Evolutionary conservation across 1,139 yeast genomes (phyloP).

Genomic region (Hemisphaericaspora xylanilytica): DNA sequence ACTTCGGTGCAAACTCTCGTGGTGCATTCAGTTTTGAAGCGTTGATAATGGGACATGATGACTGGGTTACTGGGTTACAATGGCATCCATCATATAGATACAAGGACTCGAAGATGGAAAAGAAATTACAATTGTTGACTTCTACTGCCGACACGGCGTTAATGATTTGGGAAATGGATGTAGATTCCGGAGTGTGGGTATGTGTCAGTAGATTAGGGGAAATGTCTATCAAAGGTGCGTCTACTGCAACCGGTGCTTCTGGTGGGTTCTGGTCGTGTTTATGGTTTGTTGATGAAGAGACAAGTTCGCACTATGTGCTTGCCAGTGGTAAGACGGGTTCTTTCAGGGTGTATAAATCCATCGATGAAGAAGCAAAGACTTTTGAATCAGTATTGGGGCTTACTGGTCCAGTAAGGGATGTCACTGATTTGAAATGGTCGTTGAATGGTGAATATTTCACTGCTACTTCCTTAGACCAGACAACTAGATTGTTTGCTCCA

Average conservation of each 20-base stretch:
- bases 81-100: slow-evolving; percentile 61
- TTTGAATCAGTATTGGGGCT: slow-evolving; percentile 64
- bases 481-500: slow-evolving; percentile 78
- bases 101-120: slow-evolving; percentile 13
- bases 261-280: slow-evolving; percentile 95
- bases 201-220: slow-evolving; percentile 84
- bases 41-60: slow-evolving; percentile 95
- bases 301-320: slow-evolving; percentile 50
- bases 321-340: slow-evolving; percentile 93
- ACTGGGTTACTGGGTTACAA: slow-evolving; percentile 84
- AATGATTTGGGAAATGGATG: slow-evolving; percentile 95
- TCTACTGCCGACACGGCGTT: slow-evolving; percentile 92
- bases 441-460: slow-evolving; percentile 62
- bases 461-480: slow-evolving; percentile 85
- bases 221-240: slow-evolving; percentile 91
- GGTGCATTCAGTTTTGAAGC: slow-evolving; percentile 83
- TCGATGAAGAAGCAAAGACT: slow-evolving; percentile 26
- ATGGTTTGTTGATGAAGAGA: slow-evolving; percentile 57
- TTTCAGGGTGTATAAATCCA: slow-evolving; percentile 68
- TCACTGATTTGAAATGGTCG: slow-evolving; percentile 84
- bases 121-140: slow-evolving; percentile 62
- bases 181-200: slow-evolving; percentile 86
- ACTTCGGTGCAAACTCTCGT: slow-evolving; percentile 30
- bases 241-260: slow-evolving; percentile 96
- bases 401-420: slow-evolving; percentile 73